phyloP scores from a whole-genome alignment of 352 stramenopile genomes.

The Lagenidium giganteum region DNA sequence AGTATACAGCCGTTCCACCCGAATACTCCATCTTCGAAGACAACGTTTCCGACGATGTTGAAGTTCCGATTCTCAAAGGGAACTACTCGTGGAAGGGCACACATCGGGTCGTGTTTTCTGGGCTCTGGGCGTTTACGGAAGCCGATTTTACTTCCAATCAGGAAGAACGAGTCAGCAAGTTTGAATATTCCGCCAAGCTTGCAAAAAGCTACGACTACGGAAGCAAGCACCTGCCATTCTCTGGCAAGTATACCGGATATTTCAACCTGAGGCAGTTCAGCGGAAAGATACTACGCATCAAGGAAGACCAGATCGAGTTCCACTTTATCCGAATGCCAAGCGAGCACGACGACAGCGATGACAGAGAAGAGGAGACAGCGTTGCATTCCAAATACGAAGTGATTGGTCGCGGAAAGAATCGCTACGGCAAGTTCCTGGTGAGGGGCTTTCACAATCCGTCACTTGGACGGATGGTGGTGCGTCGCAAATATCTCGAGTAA shows the following conservation, averaged over 20 bases:
- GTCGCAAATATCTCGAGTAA: conserved; percentile 24
- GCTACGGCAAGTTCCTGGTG: conserved; percentile 64
- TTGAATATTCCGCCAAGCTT: conserved; percentile 40
- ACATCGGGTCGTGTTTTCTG: conserved; percentile 42
- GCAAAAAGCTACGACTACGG: neutral
- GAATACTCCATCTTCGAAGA: conserved; percentile 48
- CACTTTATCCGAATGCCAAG: conserved; percentile 47
- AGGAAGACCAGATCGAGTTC: conserved; percentile 60
- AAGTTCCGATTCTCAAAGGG: conserved; percentile 51
- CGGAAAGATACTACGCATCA: conserved; percentile 44
- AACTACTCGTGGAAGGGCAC: conserved; percentile 35
- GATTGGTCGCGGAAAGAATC: conserved; percentile 63
- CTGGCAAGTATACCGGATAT: conserved; percentile 58
- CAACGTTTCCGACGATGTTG: conserved; percentile 26
- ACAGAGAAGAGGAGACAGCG: conserved; percentile 17
- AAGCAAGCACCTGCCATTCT: conserved; percentile 24
- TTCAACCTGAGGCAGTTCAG: conserved; percentile 76
- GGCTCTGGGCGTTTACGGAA: conserved; percentile 62
- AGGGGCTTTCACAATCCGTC: conserved; percentile 48
- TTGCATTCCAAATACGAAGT: conserved; percentile 38
- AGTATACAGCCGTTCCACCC: conserved; percentile 15
- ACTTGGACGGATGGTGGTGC: conserved; percentile 39
- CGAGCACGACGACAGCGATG: conserved; percentile 16
- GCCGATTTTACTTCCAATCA: conserved; percentile 25
- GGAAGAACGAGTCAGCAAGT: conserved; percentile 40